Evolutionary conservation across 2,329 filamentous ascomycete genomes (phyloP).

Genomic region (Aspergillus felis): DNA sequence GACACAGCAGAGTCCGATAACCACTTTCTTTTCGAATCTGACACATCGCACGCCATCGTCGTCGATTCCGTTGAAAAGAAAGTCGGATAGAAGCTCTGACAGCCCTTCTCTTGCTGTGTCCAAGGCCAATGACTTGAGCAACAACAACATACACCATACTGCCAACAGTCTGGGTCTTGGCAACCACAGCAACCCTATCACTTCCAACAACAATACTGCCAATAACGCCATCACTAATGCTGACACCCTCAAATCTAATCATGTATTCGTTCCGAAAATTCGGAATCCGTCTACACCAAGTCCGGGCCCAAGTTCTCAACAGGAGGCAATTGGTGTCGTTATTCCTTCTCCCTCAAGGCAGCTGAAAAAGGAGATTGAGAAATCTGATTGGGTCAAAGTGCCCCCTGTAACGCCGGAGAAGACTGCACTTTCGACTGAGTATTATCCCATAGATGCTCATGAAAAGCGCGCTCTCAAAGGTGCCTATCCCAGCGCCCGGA

Average conservation of each 20-base stretch:
- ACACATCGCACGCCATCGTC: slow-evolving; percentile 15
- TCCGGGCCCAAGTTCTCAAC: background rate
- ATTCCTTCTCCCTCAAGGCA: slow-evolving; percentile 21
- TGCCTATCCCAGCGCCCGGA: slow-evolving; percentile 15
- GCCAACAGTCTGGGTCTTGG: background rate
- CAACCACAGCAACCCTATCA: background rate
- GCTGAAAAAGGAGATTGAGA: slow-evolving; percentile 13
- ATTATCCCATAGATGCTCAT: slow-evolving; percentile 21
- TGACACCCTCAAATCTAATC: background rate
- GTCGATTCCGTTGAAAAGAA: slow-evolving; percentile 14
- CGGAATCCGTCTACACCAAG: slow-evolving; percentile 7
- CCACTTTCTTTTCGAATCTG: slow-evolving; percentile 5
- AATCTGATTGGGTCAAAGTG: slow-evolving; percentile 4
- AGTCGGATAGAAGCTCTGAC: slow-evolving; percentile 7
- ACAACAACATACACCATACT: background rate
- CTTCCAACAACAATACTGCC: background rate
- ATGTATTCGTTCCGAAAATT: background rate
- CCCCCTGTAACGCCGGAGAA: background rate
- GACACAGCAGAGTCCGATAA: background rate
- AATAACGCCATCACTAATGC: background rate
- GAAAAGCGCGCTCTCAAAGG: slow-evolving; percentile 16
- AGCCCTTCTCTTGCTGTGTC: background rate
- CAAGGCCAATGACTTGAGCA: background rate
- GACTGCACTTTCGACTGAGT: slow-evolving; percentile 16
- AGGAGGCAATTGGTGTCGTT: slow-evolving; percentile 16